Percentiles rank a stretch among this genome's conserved stretches.
These are phyloP conservation scores for Fistulifera solaris DNA, from an alignment of 108 stramenopile species.

Conservation along the genomic window DNA sequence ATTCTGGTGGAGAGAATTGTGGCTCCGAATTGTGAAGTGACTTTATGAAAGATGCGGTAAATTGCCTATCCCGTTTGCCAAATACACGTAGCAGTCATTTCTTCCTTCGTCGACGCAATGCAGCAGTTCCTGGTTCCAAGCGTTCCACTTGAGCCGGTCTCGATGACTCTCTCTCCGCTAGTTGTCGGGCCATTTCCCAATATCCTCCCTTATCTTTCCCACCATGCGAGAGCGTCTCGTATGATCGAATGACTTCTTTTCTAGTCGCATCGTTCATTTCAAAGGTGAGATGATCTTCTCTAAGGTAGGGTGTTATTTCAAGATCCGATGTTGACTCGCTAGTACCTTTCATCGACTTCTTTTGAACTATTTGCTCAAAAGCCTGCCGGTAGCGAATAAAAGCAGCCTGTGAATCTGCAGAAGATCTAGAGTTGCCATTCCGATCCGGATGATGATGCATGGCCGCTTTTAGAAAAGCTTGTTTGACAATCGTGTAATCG, in stretches of 20 bases:
- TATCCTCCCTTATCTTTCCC: slow-evolving; percentile 26
- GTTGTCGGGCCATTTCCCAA: slow-evolving; percentile 32
- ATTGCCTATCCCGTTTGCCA: too few species aligned
- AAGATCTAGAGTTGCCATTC: too few species aligned
- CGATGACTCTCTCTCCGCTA: slow-evolving; percentile 14
- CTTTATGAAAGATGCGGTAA: too few species aligned
- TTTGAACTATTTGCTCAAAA: slow-evolving; percentile 26
- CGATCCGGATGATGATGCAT: slow-evolving; percentile 40
- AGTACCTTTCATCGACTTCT: slow-evolving; percentile 10
- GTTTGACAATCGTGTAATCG: slow-evolving; percentile 18
- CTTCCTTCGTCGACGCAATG: too few species aligned
- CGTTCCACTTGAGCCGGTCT: too few species aligned
- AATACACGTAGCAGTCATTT: too few species aligned
- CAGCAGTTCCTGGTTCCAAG: too few species aligned
- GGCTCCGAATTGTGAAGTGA: too few species aligned
- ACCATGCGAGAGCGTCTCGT: slow-evolving; percentile 14
- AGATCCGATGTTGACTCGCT: background rate
- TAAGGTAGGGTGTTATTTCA: background rate
- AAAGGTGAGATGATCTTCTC: slow-evolving; percentile 17
- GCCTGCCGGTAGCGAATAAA: slow-evolving; percentile 34
- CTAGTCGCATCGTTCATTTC: slow-evolving; percentile 21
- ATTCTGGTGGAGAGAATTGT: too few species aligned
- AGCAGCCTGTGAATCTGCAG: background rate
- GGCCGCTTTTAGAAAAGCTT: slow-evolving; percentile 31
- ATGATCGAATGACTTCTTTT: slow-evolving; percentile 29